These are phyloP conservation scores for Sungouiella blattae DNA, from an alignment of 805 yeast species.

Conservation along the genomic window DNA sequence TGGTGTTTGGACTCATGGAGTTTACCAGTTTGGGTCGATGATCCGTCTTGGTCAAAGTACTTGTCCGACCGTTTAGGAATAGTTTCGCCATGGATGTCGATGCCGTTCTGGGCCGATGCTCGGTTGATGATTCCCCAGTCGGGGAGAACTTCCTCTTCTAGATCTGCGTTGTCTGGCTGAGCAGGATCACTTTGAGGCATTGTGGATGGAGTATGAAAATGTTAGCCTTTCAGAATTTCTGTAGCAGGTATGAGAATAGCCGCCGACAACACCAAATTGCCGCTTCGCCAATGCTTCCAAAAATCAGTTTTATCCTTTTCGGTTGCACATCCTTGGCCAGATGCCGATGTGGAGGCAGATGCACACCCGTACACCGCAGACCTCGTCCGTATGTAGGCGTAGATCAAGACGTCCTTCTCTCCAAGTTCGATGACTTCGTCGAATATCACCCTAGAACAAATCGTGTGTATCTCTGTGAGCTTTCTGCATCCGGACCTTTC, in stretches of 20 bases:
- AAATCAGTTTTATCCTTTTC: too few relatives aligned
- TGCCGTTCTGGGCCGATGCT: background rate
- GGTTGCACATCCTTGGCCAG: too few relatives aligned
- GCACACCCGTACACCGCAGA: constrained; percentile 1
- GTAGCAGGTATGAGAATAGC: too few relatives aligned
- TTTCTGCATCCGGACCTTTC: background rate
- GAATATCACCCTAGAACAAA: constrained; percentile 10
- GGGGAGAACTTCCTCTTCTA: constrained; percentile 44
- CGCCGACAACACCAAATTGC: too few relatives aligned
- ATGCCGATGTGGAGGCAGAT: too few relatives aligned
- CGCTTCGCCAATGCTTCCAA: too few relatives aligned
- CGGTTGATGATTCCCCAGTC: constrained; percentile 46
- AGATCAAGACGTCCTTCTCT: too few relatives aligned
- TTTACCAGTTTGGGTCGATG: constrained; percentile 44
- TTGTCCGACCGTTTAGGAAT: constrained; percentile 79
- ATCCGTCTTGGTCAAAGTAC: constrained; percentile 82
- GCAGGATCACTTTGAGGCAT: too few relatives aligned
- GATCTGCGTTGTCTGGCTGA: constrained; percentile 15
- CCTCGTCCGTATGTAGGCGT: background rate
- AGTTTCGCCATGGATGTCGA: constrained; percentile 15
- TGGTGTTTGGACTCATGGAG: constrained; percentile 56
- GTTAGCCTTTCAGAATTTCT: too few relatives aligned
- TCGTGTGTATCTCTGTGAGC: constrained; percentile 9
- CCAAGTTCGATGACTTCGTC: constrained; percentile 4
- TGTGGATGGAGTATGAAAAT: too few relatives aligned